phyloP scores from a whole-genome alignment of 192 early-diverging fungal genomes.

The Coemansia sp. region DNA sequence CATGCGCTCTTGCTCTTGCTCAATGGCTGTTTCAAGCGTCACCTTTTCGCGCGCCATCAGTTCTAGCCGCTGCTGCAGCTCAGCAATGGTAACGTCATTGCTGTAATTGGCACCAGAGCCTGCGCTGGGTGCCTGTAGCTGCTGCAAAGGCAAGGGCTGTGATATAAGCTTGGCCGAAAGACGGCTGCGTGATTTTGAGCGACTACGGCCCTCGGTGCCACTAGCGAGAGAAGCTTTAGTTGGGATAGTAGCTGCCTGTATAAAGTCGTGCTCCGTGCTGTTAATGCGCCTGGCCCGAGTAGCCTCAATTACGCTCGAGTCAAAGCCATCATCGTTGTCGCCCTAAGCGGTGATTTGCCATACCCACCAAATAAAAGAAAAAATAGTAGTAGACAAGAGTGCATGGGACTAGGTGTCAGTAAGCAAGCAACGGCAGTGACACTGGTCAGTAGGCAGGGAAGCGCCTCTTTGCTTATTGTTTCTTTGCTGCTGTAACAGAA shows the following conservation, averaged over 20 bases:
- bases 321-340: constrained; percentile 20
- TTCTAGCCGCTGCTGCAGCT: constrained; percentile 72
- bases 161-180: constrained; percentile 15
- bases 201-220: constrained; percentile 14
- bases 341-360: constrained; percentile 12
- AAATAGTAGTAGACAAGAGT: not conserved
- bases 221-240: not conserved
- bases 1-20: constrained; percentile 91
- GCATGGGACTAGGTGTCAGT: constrained; percentile 21
- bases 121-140: constrained; percentile 4
- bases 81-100: constrained; percentile 40
- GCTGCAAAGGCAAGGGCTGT: constrained; percentile 10
- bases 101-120: constrained; percentile 13
- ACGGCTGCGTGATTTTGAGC: constrained; percentile 42
- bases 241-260: constrained; percentile 25
- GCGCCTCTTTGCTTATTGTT: constrained; percentile 1
- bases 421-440: not conserved
- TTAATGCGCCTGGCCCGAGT: constrained; percentile 18
- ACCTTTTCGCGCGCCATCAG: constrained; percentile 86
- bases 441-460: constrained; percentile 4
- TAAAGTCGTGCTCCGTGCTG: constrained; percentile 30
- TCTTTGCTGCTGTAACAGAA: not conserved
- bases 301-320: not conserved
- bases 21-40: constrained; percentile 85
- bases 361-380: not conserved